Evolutionary conservation across 148 eudicot genomes (phyloP), one percentile per base, ranked within the genome.

Genomic region (Cornus kousa): DNA sequence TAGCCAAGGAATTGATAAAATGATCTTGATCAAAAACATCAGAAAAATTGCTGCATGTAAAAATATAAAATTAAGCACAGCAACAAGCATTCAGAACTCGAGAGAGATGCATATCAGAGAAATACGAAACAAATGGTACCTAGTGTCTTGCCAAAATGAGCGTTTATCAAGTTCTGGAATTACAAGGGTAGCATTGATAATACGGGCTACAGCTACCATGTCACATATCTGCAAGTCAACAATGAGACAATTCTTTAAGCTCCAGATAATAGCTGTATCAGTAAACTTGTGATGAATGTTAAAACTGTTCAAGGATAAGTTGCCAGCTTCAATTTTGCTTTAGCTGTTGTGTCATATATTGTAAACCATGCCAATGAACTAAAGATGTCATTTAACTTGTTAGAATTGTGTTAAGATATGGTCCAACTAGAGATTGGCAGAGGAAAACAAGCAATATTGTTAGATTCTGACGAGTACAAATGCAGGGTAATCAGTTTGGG

Each of bases 191-290:
- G 99, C 99, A 87, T 92, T 92, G 75, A 96, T 82, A 75, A 96
- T 87, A 43, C 90, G 92, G 62, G 99, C 98, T 73, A 96, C 98
- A 75, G 98, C 99, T 74, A 96, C 99, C 99, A 96, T 96, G 83
- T 96, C 99, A 81, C 99, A 93, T 70, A 96, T 96, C 99, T 96
- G 94, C 78, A 87, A 83, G 70, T 78, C 19, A 74, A 70, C 28
- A 57, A 77, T 9, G 53, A 81, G 35, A 64, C 0, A 53, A 13
- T 57, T 37, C n/a, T 71, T 43, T 72, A 40, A 43, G 74, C 20
- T 65, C 31, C 62, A 23, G 6, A 7, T 19, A 40, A 67, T 55
- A 57, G 32, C 10, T 1, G 50, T 31, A 35, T 22, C 67, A 53
- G 50, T 62, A 11, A 12, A 77, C 55, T 17, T 60, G 20, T 66